Conservation (phyloP, 2,329 filamentous ascomycete genomes). For the Botrytis sinoallii region DNA sequence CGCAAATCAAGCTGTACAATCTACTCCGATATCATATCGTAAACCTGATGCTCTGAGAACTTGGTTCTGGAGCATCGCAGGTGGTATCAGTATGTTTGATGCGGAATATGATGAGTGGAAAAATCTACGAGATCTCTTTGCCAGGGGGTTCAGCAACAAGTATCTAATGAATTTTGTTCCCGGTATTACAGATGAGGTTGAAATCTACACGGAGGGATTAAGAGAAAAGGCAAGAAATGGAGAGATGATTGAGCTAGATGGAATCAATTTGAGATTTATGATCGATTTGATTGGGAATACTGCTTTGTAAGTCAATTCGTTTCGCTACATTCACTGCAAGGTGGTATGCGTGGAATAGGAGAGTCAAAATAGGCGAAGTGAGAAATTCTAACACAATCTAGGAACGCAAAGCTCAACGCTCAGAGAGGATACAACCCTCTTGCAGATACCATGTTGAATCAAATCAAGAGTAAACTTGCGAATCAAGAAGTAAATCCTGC, state of each 20-base stretch:
- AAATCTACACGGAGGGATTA: background rate
- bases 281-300: constrained; percentile 30
- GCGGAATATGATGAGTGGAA: constrained; percentile 30
- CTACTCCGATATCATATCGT: constrained; percentile 17
- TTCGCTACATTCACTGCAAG: background rate
- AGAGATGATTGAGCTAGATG: constrained; percentile 26
- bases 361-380: background rate
- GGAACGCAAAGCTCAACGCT: constrained; percentile 23
- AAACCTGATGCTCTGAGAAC: constrained; percentile 23
- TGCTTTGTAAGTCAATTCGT: constrained; percentile 12
- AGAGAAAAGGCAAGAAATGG: constrained; percentile 24
- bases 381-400: background rate
- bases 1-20: constrained; percentile 26
- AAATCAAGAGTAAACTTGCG: constrained; percentile 24
- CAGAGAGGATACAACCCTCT: constrained; percentile 27
- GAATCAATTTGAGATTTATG: constrained; percentile 24
- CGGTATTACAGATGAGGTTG: constrained; percentile 26
- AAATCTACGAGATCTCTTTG: constrained; percentile 27
- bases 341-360: background rate
- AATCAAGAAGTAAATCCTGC: constrained; percentile 24
- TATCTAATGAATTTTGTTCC: constrained; percentile 24
- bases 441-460: constrained; percentile 25
- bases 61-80: constrained; percentile 24
- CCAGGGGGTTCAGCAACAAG: constrained; percentile 27
- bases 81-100: constrained; percentile 24